Percentiles rank a stretch among this genome's conserved stretches.
Evolutionary conservation across 345 rosid genomes (phyloP).

Genomic region (Reutealis trisperma): DNA sequence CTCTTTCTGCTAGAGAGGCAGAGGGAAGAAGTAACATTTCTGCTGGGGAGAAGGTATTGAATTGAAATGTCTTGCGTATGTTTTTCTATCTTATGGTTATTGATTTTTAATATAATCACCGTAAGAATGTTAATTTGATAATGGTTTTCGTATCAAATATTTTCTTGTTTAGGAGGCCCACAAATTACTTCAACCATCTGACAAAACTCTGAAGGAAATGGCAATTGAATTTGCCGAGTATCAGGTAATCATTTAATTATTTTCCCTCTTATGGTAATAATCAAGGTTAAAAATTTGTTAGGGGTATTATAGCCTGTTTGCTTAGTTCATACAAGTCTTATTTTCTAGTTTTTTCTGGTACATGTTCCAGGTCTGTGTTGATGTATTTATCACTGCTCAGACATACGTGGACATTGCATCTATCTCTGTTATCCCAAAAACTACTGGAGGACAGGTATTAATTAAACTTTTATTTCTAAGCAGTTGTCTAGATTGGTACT

Average conservation of each 20-base stretch:
- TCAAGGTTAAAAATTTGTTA: neutral
- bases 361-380: slow-evolving; percentile 85
- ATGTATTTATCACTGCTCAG: slow-evolving; percentile 85
- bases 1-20: slow-evolving; percentile 94
- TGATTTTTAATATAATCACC: neutral
- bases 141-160: neutral
- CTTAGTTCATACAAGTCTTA: slow-evolving; percentile 17
- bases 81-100: neutral
- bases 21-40: slow-evolving; percentile 89
- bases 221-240: slow-evolving; percentile 98
- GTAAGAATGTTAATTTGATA: neutral
- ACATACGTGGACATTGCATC: slow-evolving; percentile 90
- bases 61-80: neutral
- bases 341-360: slow-evolving; percentile 10
- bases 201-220: slow-evolving; percentile 86
- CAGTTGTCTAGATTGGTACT: neutral
- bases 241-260: slow-evolving; percentile 53
- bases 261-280: neutral
- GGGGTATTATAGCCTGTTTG: neutral
- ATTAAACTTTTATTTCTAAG: neutral
- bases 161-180: slow-evolving; percentile 69
- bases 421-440: slow-evolving; percentile 81
- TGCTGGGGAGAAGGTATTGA: slow-evolving; percentile 80
- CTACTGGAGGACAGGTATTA: slow-evolving; percentile 93
- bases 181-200: slow-evolving; percentile 92